Percentiles rank a stretch among this genome's conserved stretches.
Conservation (phyloP, 2,329 filamentous ascomycete genomes). For the Hymenoscyphus fraxineus region DNA sequence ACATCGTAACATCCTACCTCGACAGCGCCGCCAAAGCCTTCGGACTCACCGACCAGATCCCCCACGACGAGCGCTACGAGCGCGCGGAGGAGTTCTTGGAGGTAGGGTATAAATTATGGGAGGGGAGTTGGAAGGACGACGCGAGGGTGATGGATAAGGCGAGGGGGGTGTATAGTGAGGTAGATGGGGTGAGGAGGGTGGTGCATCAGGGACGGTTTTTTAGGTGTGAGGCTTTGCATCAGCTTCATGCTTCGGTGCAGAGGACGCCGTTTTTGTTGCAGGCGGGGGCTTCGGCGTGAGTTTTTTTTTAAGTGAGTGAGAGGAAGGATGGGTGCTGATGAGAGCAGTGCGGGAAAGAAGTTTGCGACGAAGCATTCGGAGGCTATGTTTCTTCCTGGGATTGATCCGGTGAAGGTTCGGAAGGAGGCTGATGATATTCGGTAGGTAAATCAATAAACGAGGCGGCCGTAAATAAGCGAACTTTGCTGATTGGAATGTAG, state of each 20-base stretch:
- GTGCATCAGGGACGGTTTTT: slow-evolving; percentile 63
- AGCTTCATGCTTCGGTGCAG: slow-evolving; percentile 34
- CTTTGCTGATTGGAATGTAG: background rate
- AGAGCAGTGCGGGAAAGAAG: slow-evolving; percentile 49
- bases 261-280: slow-evolving; percentile 43
- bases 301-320: background rate
- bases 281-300: slow-evolving; percentile 56
- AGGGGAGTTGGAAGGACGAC: slow-evolving; percentile 39
- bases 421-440: slow-evolving; percentile 39
- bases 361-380: slow-evolving; percentile 69
- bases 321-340: background rate
- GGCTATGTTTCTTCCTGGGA: slow-evolving; percentile 60
- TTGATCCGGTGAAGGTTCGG: slow-evolving; percentile 50
- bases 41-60: slow-evolving; percentile 50
- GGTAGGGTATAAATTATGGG: slow-evolving; percentile 50
- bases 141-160: slow-evolving; percentile 59
- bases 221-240: slow-evolving; percentile 59
- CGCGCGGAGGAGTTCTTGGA: slow-evolving; percentile 60
- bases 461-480: background rate
- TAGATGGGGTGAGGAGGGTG: slow-evolving; percentile 46
- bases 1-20: slow-evolving; percentile 59
- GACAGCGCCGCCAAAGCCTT: slow-evolving; percentile 62
- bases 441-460: background rate
- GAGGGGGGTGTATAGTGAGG: slow-evolving; percentile 47
- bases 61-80: slow-evolving; percentile 63